Conservation (phyloP, 1,139 yeast genomes). For the Kodamaea derodonti region DNA sequence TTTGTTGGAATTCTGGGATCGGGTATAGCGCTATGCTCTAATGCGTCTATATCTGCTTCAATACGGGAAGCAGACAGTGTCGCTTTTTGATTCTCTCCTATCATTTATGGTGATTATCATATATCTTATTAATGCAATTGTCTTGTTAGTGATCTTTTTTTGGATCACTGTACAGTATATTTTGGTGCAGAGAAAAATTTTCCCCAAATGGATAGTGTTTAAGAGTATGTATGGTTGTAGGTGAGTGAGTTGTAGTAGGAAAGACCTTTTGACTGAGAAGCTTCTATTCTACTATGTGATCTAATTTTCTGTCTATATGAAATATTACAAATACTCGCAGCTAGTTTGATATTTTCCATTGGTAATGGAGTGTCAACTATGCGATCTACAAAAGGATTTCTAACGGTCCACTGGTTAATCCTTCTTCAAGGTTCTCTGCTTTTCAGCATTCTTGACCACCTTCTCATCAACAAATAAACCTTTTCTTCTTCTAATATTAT, state of each 20-base stretch:
- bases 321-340: no score
- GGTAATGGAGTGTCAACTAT: no score
- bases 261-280: no score
- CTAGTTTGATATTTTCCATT: no score
- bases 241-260: no score
- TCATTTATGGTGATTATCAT: background rate
- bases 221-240: no score
- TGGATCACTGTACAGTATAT: background rate
- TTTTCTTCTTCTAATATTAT: constrained; percentile 74
- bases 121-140: background rate
- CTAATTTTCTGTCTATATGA: no score
- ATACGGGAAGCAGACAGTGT: background rate
- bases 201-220: background rate
- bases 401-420: no score
- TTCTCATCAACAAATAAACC: constrained; percentile 90
- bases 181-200: background rate
- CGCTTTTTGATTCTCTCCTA: constrained; percentile 1
- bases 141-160: background rate
- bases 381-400: no score
- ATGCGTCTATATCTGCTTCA: background rate
- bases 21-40: background rate
- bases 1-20: background rate
- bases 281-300: no score
- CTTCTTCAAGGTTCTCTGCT: constrained; percentile 79
- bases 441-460: constrained; percentile 86